Percentiles rank a stretch among this genome's conserved stretches.
Conservation (phyloP, 176 grass and related monocot species). For the Aegilops sharonensis region DNA sequence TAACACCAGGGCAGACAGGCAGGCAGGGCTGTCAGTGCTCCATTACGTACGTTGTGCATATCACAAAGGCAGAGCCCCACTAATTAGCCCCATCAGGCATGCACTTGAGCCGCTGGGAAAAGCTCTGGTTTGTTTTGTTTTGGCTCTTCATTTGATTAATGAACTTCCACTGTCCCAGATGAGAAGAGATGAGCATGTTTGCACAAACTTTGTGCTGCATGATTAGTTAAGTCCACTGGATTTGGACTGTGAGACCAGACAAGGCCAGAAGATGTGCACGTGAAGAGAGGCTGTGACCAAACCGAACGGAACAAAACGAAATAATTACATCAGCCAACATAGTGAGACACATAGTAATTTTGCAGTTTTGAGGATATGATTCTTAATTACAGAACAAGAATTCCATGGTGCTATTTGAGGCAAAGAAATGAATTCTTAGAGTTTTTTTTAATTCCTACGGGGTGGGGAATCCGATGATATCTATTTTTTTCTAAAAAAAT, state of each 20-base stretch:
- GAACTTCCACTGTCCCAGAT: neutral
- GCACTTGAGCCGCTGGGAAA: constrained; percentile 24
- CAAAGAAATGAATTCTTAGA: no score
- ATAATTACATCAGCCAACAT: neutral
- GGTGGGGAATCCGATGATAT: no score
- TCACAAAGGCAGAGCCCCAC: constrained; percentile 30
- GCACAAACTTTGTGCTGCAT: neutral
- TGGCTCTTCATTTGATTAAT: neutral
- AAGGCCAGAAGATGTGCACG: neutral
- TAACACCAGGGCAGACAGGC: constrained; percentile 17
- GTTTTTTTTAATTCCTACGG: no score
- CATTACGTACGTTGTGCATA: constrained; percentile 19
- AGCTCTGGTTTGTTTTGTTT: neutral
- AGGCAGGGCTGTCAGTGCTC: constrained; percentile 13
- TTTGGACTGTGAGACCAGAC: neutral
- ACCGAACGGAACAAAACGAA: neutral
- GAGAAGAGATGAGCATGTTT: neutral
- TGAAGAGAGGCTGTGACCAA: neutral
- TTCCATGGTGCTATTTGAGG: no score
- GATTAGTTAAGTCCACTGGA: neutral
- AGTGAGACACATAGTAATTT: no score
- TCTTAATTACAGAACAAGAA: neutral
- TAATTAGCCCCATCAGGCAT: constrained; percentile 36
- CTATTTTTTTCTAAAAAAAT: no score
- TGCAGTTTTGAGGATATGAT: neutral